These are phyloP conservation scores for Elaeis guineensis DNA, from an alignment of 176 grass and related monocot species.

Conservation along the genomic window DNA sequence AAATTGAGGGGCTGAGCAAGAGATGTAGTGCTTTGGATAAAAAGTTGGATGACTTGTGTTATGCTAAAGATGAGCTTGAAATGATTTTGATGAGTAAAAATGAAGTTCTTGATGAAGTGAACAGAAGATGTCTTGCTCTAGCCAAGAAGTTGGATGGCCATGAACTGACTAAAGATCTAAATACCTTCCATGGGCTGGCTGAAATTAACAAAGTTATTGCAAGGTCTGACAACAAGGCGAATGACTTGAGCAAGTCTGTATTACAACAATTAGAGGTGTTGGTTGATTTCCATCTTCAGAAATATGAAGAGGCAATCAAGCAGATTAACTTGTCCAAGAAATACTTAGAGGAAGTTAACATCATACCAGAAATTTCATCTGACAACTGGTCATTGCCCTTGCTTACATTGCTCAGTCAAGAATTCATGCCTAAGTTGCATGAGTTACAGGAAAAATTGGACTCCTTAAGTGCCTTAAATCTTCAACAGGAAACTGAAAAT, in stretches of 20 bases:
- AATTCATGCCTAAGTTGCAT: slow-evolving; percentile 44
- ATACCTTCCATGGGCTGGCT: slow-evolving; percentile 3
- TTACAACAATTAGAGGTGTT: slow-evolving; percentile 63
- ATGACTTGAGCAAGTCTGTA: slow-evolving; percentile 43
- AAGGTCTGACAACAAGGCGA: slow-evolving; percentile 26
- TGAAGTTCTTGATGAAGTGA: slow-evolving; percentile 35
- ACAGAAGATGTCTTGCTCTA: slow-evolving; percentile 56
- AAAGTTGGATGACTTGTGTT: slow-evolving; percentile 49
- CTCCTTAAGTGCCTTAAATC: slow-evolving; percentile 47
- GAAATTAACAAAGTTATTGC: slow-evolving; percentile 18
- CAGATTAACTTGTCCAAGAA: slow-evolving; percentile 63
- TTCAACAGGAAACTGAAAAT: slow-evolving; percentile 64
- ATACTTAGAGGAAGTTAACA: slow-evolving; percentile 48
- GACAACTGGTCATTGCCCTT: slow-evolving; percentile 60
- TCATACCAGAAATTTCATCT: slow-evolving; percentile 48
- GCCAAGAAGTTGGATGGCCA: slow-evolving; percentile 38
- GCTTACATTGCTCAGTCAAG: slow-evolving; percentile 45
- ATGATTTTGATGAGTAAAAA: slow-evolving; percentile 44
- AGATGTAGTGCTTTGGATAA: slow-evolving; percentile 56
- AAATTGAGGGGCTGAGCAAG: slow-evolving; percentile 57
- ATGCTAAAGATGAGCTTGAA: slow-evolving; percentile 50
- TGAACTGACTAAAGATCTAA: slow-evolving; percentile 22
- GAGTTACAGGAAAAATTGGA: slow-evolving; percentile 52
- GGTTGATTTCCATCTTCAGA: slow-evolving; percentile 45
- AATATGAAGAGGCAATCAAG: slow-evolving; percentile 51